A percentile compares a stretch with the other conserved stretches of the same genome.
Evolutionary conservation across 768 basidiomycete species (phyloP).

Genomic region (Lentinula guzmanii): DNA sequence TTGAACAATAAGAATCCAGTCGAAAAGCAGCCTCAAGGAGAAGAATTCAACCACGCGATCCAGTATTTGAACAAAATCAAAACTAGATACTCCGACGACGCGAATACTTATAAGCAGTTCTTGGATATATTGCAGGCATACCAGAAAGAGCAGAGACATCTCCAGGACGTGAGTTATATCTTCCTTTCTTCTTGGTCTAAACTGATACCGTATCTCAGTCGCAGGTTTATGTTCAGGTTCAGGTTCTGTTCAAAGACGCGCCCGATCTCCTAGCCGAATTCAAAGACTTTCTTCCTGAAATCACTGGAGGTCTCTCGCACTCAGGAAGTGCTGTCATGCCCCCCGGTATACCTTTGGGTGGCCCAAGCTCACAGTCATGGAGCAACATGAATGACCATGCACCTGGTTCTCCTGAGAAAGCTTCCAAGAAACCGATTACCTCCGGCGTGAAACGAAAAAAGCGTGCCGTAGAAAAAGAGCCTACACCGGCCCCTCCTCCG

Average conservation of each 20-base stretch:
- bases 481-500: slow-evolving; percentile 48
- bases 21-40: slow-evolving; percentile 43
- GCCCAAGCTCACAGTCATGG: slow-evolving; percentile 24
- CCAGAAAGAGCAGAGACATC: slow-evolving; percentile 74
- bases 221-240: slow-evolving; percentile 78
- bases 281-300: slow-evolving; percentile 75
- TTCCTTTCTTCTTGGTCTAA: slow-evolving; percentile 7
- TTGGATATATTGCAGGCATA: slow-evolving; percentile 84
- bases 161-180: slow-evolving; percentile 57
- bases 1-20: slow-evolving; percentile 43
- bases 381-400: slow-evolving; percentile 27
- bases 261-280: slow-evolving; percentile 78
- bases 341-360: slow-evolving; percentile 26
- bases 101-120: slow-evolving; percentile 90
- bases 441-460: slow-evolving; percentile 53
- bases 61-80: slow-evolving; percentile 99
- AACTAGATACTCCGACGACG: slow-evolving; percentile 78
- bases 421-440: slow-evolving; percentile 35
- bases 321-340: slow-evolving; percentile 44
- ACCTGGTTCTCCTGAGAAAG: slow-evolving; percentile 31
- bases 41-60: slow-evolving; percentile 91
- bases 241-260: slow-evolving; percentile 74
- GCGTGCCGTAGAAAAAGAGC: slow-evolving; percentile 61
- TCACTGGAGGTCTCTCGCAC: slow-evolving; percentile 31
- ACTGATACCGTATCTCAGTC: slow-evolving; percentile 29